phyloP scores from a whole-genome alignment of 305 asterid species.

The Lippia alba region DNA sequence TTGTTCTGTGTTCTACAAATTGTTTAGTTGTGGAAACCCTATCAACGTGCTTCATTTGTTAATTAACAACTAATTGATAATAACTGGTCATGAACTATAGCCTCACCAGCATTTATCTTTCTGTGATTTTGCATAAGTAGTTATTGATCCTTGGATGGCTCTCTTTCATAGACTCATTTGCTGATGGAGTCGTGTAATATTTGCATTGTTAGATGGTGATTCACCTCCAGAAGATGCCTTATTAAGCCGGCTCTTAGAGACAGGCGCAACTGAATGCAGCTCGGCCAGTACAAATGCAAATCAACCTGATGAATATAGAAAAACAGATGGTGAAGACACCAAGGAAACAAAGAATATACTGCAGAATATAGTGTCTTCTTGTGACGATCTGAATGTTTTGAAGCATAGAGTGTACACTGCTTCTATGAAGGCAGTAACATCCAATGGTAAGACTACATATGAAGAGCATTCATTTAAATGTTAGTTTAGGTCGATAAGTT shows the following conservation, averaged over 20 bases:
- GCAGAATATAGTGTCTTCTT: slow-evolving; percentile 54
- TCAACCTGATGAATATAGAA: slow-evolving; percentile 49
- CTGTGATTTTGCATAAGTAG: slow-evolving; percentile 16
- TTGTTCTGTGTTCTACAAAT: not conserved
- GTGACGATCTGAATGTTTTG: slow-evolving; percentile 60
- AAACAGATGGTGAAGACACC: slow-evolving; percentile 48
- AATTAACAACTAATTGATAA: slow-evolving; percentile 21
- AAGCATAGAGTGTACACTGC: slow-evolving; percentile 59
- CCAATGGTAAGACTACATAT: slow-evolving; percentile 62
- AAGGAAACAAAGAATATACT: slow-evolving; percentile 50
- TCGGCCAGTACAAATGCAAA: slow-evolving; percentile 45
- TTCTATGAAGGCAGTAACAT: slow-evolving; percentile 49
- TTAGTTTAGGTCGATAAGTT: slow-evolving; percentile 27
- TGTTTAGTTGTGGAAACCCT: slow-evolving; percentile 15
- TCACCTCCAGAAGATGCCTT: slow-evolving; percentile 66
- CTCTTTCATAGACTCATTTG: slow-evolving; percentile 30
- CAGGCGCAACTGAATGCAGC: slow-evolving; percentile 85
- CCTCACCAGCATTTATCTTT: too few relatives aligned
- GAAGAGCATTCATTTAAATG: not conserved
- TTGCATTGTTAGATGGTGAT: slow-evolving; percentile 57
- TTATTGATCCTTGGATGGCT: slow-evolving; percentile 9
- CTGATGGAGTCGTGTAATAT: slow-evolving; percentile 33
- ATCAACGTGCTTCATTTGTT: not conserved
- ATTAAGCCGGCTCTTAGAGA: slow-evolving; percentile 72
- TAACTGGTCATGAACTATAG: slow-evolving; percentile 16